Evolutionary conservation across 495 filamentous ascomycete genomes (phyloP).

Genomic region (Pyrenopolyporus hunteri): DNA sequence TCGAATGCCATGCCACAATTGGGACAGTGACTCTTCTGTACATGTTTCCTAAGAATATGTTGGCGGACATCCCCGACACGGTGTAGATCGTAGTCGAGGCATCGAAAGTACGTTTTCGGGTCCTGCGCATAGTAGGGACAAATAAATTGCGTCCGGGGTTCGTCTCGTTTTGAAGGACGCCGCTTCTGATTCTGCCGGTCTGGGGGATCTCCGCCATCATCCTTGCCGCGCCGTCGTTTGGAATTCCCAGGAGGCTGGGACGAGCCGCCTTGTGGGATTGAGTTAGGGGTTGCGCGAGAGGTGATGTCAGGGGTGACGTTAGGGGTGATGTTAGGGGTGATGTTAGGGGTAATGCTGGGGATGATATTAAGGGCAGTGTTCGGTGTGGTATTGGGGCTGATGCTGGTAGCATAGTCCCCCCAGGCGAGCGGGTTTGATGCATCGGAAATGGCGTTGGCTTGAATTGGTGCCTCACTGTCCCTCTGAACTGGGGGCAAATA

Average conservation of each 20-base stretch:
- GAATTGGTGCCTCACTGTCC: no score
- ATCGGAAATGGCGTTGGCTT: no score
- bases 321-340: no score
- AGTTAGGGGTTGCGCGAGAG: no score
- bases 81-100: background rate
- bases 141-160: background rate
- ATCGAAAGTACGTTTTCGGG: background rate
- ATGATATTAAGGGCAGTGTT: no score
- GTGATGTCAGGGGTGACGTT: no score
- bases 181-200: background rate
- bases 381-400: no score
- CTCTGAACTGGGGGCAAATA: no score
- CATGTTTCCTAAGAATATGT: constrained; percentile 21
- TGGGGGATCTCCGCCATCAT: background rate
- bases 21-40: background rate
- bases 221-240: background rate
- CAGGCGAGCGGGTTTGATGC: no score
- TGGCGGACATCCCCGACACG: constrained; percentile 27
- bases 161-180: background rate
- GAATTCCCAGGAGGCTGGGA: background rate
- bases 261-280: background rate
- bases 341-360: no score
- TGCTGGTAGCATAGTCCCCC: no score
- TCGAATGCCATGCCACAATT: constrained; percentile 16
- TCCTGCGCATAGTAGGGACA: constrained; percentile 22